phyloP scores from a whole-genome alignment of 805 yeast species.

The Saccharomycopsis vini region DNA sequence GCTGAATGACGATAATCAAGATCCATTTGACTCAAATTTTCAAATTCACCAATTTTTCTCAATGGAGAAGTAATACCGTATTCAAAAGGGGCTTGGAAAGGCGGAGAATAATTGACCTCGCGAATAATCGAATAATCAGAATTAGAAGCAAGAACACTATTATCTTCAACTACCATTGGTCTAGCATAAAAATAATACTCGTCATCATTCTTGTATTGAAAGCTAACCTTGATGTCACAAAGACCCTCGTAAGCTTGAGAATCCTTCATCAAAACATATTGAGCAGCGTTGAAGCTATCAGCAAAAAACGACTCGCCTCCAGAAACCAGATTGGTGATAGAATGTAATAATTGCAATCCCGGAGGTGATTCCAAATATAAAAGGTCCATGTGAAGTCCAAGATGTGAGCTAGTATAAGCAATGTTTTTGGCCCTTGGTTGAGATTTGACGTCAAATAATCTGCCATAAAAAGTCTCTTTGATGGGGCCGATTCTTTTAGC shows the following conservation, averaged over 20 bases:
- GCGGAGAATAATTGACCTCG: conserved; percentile 69
- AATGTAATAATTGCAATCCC: conserved; percentile 63
- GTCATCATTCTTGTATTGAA: conserved; percentile 40
- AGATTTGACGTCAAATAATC: conserved; percentile 54
- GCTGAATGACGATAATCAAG: conserved; percentile 22
- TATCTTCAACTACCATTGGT: conserved; percentile 22
- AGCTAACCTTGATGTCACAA: conserved; percentile 52
- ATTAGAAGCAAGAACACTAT: conserved; percentile 18
- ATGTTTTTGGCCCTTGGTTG: conserved; percentile 52
- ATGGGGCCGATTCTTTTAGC: conserved; percentile 57
- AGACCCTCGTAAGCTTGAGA: conserved; percentile 58
- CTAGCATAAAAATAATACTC: conserved; percentile 10
- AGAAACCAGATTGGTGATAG: conserved; percentile 36
- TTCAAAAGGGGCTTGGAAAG: conserved; percentile 75
- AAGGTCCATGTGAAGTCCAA: conserved; percentile 73
- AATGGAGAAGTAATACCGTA: conserved; percentile 36
- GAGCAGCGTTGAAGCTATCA: conserved; percentile 60
- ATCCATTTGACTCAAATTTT: conserved; percentile 18
- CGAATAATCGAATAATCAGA: conserved; percentile 32
- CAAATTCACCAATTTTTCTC: conserved; percentile 21
- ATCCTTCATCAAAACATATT: conserved; percentile 41
- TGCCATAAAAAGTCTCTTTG: conserved; percentile 64
- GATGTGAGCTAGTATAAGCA: conserved; percentile 54
- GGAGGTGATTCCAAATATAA: conserved; percentile 76
- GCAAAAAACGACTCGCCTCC: conserved; percentile 62